phyloP scores from a whole-genome alignment of 345 rosid species.

The Jatropha curcas region DNA sequence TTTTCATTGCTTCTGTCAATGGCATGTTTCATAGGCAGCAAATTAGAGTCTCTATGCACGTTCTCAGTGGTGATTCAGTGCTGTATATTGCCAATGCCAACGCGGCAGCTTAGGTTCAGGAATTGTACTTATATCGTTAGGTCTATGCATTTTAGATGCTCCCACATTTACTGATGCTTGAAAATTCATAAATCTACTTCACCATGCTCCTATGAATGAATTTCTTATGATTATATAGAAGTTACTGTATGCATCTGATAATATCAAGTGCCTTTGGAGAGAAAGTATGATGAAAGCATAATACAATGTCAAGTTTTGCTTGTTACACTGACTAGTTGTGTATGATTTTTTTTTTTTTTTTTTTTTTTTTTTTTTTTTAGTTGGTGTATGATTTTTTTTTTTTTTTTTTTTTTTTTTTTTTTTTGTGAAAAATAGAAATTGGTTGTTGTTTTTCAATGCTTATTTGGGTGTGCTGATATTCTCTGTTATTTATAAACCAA shows the following conservation, averaged over 20 bases:
- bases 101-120: neutral
- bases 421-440: too few species aligned
- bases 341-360: too few species aligned
- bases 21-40: neutral
- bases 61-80: neutral
- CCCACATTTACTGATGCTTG: neutral
- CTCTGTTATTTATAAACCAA: too few species aligned
- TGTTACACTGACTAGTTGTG: too few species aligned
- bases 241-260: too few species aligned
- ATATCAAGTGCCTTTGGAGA: neutral
- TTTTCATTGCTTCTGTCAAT: neutral
- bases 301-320: neutral
- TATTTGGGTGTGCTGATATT: too few species aligned
- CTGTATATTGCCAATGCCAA: neutral
- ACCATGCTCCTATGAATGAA: neutral
- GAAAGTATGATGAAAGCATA: neutral
- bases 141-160: constrained; percentile 1
- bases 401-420: too few species aligned
- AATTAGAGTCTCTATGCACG: constrained; percentile 10
- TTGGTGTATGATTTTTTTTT: too few species aligned
- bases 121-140: neutral
- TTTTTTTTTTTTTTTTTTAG: too few species aligned
- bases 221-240: neutral
- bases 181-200: neutral
- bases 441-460: too few species aligned